Percentiles rank a stretch among this genome's conserved stretches.
Conservation (phyloP, 2,329 filamentous ascomycete genomes). For the Botrytis hyacinthi region DNA sequence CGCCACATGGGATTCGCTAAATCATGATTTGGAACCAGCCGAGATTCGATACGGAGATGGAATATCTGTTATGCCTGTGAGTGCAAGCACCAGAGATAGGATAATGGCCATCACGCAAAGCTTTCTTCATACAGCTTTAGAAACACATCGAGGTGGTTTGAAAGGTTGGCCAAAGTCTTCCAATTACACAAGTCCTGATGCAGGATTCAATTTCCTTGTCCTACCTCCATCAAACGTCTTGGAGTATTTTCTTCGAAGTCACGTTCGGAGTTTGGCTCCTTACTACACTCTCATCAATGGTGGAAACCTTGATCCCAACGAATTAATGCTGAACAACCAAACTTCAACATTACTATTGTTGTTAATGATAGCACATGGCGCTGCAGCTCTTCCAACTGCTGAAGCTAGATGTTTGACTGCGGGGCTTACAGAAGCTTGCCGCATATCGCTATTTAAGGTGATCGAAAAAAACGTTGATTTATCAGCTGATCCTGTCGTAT, state of each 20-base stretch:
- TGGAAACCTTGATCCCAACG: slow-evolving; percentile 63
- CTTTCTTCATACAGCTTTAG: slow-evolving; percentile 68
- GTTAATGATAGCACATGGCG: slow-evolving; percentile 71
- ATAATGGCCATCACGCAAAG: slow-evolving; percentile 70
- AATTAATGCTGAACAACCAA: slow-evolving; percentile 64
- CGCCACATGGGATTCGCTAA: slow-evolving; percentile 47
- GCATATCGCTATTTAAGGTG: slow-evolving; percentile 68
- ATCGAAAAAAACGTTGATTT: slow-evolving; percentile 71
- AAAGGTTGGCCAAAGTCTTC: slow-evolving; percentile 35
- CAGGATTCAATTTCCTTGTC: slow-evolving; percentile 60
- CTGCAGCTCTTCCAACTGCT: slow-evolving; percentile 61
- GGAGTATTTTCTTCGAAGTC: slow-evolving; percentile 65
- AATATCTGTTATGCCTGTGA: slow-evolving; percentile 47
- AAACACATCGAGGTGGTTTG: slow-evolving; percentile 56
- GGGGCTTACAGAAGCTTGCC: slow-evolving; percentile 67
- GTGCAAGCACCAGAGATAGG: slow-evolving; percentile 58
- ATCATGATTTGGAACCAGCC: slow-evolving; percentile 38
- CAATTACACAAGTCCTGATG: slow-evolving; percentile 42
- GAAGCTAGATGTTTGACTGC: slow-evolving; percentile 65
- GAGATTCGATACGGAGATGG: slow-evolving; percentile 23
- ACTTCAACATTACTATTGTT: slow-evolving; percentile 64
- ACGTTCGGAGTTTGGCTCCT: slow-evolving; percentile 62
- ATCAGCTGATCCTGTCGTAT: slow-evolving; percentile 61
- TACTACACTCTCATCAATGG: slow-evolving; percentile 63
- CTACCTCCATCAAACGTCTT: slow-evolving; percentile 64